These are phyloP conservation scores for Pachysandra terminalis DNA, from an alignment of 164 flowering plant species.

Conservation along the genomic window DNA sequence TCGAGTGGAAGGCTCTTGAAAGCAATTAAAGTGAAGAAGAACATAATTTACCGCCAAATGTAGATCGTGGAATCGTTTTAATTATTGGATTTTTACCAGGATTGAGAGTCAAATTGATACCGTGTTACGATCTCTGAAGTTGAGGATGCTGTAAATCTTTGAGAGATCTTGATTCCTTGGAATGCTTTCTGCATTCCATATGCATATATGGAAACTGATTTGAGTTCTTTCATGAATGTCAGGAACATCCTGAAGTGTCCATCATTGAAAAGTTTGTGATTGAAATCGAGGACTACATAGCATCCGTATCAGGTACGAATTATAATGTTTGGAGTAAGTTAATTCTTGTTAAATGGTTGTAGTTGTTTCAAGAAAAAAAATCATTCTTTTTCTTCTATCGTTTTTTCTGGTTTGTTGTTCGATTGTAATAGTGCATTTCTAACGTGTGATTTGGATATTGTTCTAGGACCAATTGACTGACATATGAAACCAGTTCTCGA, in stretches of 20 bases:
- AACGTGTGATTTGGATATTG: constrained; percentile 7
- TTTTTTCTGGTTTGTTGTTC: neutral
- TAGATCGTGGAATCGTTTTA: constrained; percentile 38
- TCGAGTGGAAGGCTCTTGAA: constrained; percentile 29
- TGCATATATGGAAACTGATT: constrained; percentile 7
- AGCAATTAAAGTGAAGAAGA: neutral
- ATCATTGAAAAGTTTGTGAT: constrained; percentile 44
- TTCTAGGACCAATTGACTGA: constrained; percentile 35
- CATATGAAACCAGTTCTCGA: constrained; percentile 43
- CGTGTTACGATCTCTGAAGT: constrained; percentile 20
- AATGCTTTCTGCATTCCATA: too few species aligned
- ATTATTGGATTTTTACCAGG: constrained; percentile 72
- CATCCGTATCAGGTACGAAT: constrained; percentile 48
- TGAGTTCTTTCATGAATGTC: constrained; percentile 3
- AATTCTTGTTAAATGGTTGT: neutral
- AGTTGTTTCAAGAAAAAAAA: neutral
- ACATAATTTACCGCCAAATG: constrained; percentile 7
- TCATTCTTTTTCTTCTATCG: too few species aligned
- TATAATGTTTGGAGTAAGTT: constrained; percentile 59
- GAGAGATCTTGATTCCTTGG: too few species aligned
- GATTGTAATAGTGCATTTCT: neutral
- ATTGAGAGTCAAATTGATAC: constrained; percentile 48
- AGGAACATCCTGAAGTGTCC: constrained; percentile 21
- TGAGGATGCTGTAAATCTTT: constrained; percentile 15
- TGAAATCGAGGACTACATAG: constrained; percentile 41